Conservation (phyloP, 225 moss, liverwort and hornwort species). For the Sphagnum tenellum region DNA sequence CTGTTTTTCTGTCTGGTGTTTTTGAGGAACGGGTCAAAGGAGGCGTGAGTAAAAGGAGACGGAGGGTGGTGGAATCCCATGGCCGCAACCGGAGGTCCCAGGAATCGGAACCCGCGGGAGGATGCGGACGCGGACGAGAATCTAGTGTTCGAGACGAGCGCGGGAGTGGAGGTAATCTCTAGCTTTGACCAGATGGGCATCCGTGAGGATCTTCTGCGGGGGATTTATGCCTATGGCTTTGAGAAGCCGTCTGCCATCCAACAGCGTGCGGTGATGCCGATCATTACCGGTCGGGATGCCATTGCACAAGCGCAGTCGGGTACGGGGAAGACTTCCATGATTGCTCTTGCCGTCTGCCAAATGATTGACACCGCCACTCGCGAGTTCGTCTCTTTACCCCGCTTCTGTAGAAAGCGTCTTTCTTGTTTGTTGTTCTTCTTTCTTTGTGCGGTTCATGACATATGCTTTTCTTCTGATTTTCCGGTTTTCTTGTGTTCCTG, state of each 20-base stretch:
- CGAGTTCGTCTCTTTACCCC: conserved; percentile 34
- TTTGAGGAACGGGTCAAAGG: too few species aligned
- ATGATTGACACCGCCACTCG: conserved; percentile 78
- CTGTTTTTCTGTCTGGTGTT: too few species aligned
- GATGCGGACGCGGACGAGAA: conserved; percentile 63
- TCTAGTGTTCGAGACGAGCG: conserved; percentile 78
- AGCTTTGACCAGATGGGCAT: conserved; percentile 91
- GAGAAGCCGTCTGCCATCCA: conserved; percentile 87
- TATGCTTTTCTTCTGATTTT: not conserved
- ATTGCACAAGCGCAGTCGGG: conserved; percentile 94
- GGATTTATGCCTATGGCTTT: conserved; percentile 82
- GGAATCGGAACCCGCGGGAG: conserved; percentile 54
- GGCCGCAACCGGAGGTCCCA: conserved; percentile 26
- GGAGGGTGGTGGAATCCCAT: not conserved
- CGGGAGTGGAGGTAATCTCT: conserved; percentile 74
- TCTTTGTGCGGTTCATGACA: not conserved
- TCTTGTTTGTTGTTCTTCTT: not conserved
- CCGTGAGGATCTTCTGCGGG: conserved; percentile 64
- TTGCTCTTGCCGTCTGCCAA: conserved; percentile 78
- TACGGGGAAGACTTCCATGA: conserved; percentile 87
- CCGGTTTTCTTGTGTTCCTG: too few species aligned
- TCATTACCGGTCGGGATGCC: conserved; percentile 78
- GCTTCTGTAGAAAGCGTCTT: not conserved
- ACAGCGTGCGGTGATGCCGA: conserved; percentile 88
- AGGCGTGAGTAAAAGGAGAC: too few species aligned